Base-by-base conservation (phyloP, 2,329 filamentous ascomycete genomes). In the Trichoderma atrobrunneum region DNA sequence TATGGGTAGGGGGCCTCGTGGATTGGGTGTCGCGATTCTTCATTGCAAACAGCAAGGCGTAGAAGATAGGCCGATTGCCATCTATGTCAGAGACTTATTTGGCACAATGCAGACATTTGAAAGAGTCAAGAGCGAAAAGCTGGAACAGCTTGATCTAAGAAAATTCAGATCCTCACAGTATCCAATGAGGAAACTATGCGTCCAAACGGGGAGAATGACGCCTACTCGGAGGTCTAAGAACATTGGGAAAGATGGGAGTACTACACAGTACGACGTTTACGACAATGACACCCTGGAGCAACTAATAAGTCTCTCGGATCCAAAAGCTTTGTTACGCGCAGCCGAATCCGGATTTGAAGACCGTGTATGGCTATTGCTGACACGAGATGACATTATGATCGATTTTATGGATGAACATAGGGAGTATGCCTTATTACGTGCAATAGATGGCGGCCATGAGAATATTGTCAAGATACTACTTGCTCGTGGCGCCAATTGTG, bases 31-130 rank as follows among this genome's bases (percentile, higher is more conserved):
- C 39, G 43, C 43, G 1, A 56, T 71, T 18, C 60, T 71, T 56
- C 59, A 51, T 36, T 71, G 68, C 30, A 71, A 21, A 65, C 30
- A n/a, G 16, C 21, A 5, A 5, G n/a, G 30, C 2, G 39, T 18
- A 2, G 30, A 57, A 7, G 30, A 71, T 43, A 21, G 24, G 10
- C 57, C 59, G 21, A 39, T 67, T 28, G 68, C 68, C 32, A 71
- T 71, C 11, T 71, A 65, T 28, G 11, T 36, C 4, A 65, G 43
- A 21, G 68, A 71, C 18, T 18, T 56, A 5, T 26, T 18, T 11
- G 24, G 34, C 5, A 71, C 68, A 54, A 64, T 71, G 68, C 43
- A 64, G 21, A 36, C 24, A 4, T 71, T 71, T 56, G 60, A 71
- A 30, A 65, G 68, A 56, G 60, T 71, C 57, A 26, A 2, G 12